Evolutionary conservation across 2,329 filamentous ascomycete genomes (phyloP), one percentile per base, ranked within the genome.

Genomic region (Beauveria bassiana): DNA sequence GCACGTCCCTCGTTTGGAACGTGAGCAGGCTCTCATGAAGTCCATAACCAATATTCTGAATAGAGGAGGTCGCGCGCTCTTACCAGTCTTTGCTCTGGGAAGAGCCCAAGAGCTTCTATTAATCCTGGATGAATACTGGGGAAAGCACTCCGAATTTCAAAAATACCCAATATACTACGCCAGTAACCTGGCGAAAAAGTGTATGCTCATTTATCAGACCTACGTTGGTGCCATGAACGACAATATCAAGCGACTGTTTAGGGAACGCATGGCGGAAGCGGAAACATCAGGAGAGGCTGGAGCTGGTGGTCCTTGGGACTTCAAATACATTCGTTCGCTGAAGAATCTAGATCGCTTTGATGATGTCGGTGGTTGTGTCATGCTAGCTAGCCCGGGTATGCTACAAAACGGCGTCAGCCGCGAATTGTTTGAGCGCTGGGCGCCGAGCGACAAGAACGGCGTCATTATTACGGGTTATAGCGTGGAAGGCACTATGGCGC

Each of bases 191-290:
- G 95, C 95, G 1, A 82, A 93, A 65, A 95, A 96, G 75, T 99
- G 95, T 77, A 99, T 99, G 95, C 85, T 97, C 34, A 92, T 98
- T 3, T 99, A 99, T 72, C 95, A 98, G 73, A 99, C 95, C 1
- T 99, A 98, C 70, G 91, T 98, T 54, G 91, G 93, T 54, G 92
- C 93, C 61, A 99, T 99, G 95, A 99, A 99, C 72, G 93, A 98
- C 70, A 98, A 97, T 69, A 98, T 99, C 79, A 97, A 96, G 74
- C 86, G 91, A 12, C 83, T 96, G n/a, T 97, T 97, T 75, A 84
- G 89, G 59, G 92, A 96, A 74, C 86, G 91, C 53, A 96, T 96
- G 86, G 91, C 91, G 4, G 91, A 96, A 72, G 90, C 91, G 10
- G 91, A 96, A 72, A 88, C 89, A 0, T 87, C 86, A 40, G 90